Conservation (phyloP, 306 rosid genomes). For the Mucuna pruriens region DNA sequence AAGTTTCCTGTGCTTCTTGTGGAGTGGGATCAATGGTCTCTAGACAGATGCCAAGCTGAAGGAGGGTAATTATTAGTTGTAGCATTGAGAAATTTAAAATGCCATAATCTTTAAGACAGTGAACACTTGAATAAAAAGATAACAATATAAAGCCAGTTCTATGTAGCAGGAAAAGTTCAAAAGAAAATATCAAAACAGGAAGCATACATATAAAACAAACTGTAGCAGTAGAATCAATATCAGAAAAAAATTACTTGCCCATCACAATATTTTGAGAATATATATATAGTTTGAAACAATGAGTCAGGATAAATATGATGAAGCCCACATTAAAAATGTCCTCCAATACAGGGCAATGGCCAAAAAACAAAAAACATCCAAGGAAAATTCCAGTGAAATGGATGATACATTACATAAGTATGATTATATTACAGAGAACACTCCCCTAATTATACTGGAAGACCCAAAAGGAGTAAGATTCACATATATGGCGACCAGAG, state of each 20-base stretch:
- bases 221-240: neutral
- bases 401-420: neutral
- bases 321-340: neutral
- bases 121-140: slow-evolving; percentile 28
- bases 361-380: neutral
- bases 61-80: slow-evolving; percentile 33
- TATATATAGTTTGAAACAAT: neutral
- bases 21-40: slow-evolving; percentile 50
- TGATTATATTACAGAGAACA: neutral
- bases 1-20: slow-evolving; percentile 62
- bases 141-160: slow-evolving; percentile 9
- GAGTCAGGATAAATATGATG: neutral
- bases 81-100: slow-evolving; percentile 24
- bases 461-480: neutral
- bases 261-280: slow-evolving; percentile 3
- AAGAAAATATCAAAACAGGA: neutral
- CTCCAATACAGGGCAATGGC: slow-evolving; percentile 2
- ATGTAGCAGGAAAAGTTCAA: neutral
- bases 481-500: neutral
- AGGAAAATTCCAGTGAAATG: neutral
- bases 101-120: neutral
- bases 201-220: slow-evolving; percentile 14
- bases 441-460: neutral
- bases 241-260: neutral
- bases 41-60: slow-evolving; percentile 74